Conservation (phyloP, 306 rosid species). For the Cicer bijugum region DNA sequence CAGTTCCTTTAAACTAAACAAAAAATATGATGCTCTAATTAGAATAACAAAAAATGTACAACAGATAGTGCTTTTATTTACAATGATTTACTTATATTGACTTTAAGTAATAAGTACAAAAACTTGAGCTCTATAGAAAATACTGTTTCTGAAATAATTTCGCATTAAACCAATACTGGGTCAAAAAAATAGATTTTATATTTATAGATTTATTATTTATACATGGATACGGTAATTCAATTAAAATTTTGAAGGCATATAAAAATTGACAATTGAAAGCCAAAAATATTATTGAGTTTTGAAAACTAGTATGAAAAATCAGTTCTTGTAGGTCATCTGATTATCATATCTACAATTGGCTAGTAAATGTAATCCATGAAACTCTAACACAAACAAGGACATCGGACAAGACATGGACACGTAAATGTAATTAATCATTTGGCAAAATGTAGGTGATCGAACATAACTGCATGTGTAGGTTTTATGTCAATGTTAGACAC, state of each 20-base stretch:
- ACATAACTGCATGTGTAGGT: too few relatives aligned
- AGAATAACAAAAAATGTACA: neutral
- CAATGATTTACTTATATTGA: constrained; percentile 9
- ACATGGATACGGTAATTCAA: neutral
- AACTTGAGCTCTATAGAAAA: constrained; percentile 1
- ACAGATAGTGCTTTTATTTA: neutral
- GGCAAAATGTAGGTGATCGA: too few relatives aligned
- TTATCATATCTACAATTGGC: neutral
- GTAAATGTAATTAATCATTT: too few relatives aligned
- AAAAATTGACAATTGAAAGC: neutral
- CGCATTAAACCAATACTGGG: neutral
- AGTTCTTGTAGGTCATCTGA: neutral
- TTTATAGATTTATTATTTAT: neutral
- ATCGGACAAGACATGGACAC: too few relatives aligned
- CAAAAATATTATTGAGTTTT: neutral
- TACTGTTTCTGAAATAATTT: constrained; percentile 17
- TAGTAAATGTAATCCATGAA: neutral
- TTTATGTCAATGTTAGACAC: too few relatives aligned
- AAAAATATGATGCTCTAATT: neutral
- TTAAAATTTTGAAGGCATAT: neutral
- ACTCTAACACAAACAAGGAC: too few relatives aligned
- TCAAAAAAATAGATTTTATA: neutral
- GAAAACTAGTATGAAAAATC: neutral
- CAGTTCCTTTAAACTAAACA: neutral
- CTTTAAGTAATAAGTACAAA: constrained; percentile 14